Evolutionary conservation across 2,329 filamentous ascomycete genomes (phyloP), one percentile per base, ranked within the genome.

Genomic region (Dissoconium aciculare): DNA sequence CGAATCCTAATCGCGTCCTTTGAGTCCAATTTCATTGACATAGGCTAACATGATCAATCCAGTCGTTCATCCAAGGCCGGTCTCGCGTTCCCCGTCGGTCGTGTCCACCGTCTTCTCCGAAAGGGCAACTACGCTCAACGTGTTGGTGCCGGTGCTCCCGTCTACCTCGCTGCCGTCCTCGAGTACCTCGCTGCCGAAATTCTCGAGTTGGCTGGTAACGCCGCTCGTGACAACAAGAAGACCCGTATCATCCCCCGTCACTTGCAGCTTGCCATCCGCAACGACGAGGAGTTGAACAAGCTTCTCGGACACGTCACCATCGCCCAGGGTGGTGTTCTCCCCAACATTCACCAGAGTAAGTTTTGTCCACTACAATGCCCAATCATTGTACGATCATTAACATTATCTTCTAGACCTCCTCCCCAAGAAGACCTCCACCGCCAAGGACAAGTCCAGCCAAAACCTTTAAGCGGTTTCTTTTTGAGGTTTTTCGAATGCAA

Each of bases 71-170:
- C 89, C 61, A 95, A 98, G 77, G 89, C 89, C 45, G 89, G 89
- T 74, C 79, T 98, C 55, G 89, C 89, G 48, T 95, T 95, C 75
- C 87, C 87, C 42, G 87, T 95, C 56, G 87, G 87, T 64, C 87
- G 87, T 92, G 87, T 95, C 52, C 87, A 95, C 69, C 84, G 87
- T 83, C 82, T 94, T 37, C 74, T 95, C 54, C 78, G 89, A 67
- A 95, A 94, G 75, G 87, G 87, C 59, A 94, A 95, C 80, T 98
- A 98, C 60, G 87, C 87, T 53, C 87, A 95, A 74, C 89, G 87
- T 75, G 87, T 95, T 54, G 87, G 87, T 85, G 87, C 87, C 54
- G 87, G 41, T 37, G 41, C 41, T 37, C 41, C 41, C 17, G 41
- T 43, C 33, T 95, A 95, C 57, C 82, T 95, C 41, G 94, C 87